Base-by-base conservation (phyloP, 495 filamentous ascomycete species). In the Daldinia grandis region DNA sequence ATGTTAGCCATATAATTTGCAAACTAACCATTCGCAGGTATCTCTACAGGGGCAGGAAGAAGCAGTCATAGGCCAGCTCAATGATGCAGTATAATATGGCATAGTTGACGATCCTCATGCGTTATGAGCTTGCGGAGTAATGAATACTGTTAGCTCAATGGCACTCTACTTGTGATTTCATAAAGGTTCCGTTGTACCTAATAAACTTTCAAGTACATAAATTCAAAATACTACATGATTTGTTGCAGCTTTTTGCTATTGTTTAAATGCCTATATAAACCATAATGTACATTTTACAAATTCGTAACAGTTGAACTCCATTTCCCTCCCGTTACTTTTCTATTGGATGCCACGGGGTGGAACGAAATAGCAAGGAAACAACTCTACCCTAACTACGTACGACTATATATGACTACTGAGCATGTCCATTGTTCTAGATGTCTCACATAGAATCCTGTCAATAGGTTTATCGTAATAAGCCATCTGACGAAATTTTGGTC, bases 31-130 rank as follows among this genome's bases (percentile, higher is more conserved):
- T 71, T 37, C 15, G 17, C 44, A 79, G 78, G 51, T 80, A 80
- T 38, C 73, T 81, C 58, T 78, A 77, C 67, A 79, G 79, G 75
- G 73, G 74, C 38, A 80, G 78, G 78, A 74, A 71, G 56, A 78
- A 81, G 78, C 67, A 75, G 50, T 53, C 77, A 62, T 81, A 73
- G 38, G 50, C 53, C 33, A 62, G 17, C 15, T 27, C 14, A 42
- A 42, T 65, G 30, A 1, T 9, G 17, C 24, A n/a, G 17, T 38
- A 24, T 54, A 25, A 14, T 51, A 69, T 37, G 47, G 40, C 12
- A 25, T 55, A 14, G 42, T 49, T 27, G 27, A 56, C 55, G 33
- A 21, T 27, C 21, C 56, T 55, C 24, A 49, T 27, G 61, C 24
- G 51, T 62, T 64, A 62, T 4, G 17, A 21, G 42, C 7, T 53